Percentiles rank a stretch among this genome's conserved stretches.
phyloP scores from a whole-genome alignment of 768 basidiomycete genomes.

The Pleurotus eryngii region DNA sequence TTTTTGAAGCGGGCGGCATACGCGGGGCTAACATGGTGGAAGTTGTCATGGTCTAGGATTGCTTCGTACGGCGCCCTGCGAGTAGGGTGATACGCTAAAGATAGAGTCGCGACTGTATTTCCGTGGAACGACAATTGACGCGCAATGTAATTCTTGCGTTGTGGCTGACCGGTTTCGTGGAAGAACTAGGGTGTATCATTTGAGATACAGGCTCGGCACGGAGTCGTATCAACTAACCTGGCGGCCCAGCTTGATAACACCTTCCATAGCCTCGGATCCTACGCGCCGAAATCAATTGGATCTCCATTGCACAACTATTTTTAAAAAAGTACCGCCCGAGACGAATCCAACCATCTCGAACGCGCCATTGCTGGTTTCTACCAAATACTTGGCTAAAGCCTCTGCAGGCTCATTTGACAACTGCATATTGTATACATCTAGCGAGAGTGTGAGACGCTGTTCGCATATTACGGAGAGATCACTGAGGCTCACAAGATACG shows the following conservation, averaged over 20 bases:
- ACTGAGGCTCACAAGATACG: constrained; percentile 57
- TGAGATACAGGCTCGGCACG: background rate
- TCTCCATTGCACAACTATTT: background rate
- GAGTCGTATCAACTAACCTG: constrained; percentile 45
- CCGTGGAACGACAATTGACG: constrained; percentile 82
- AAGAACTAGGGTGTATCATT: constrained; percentile 48
- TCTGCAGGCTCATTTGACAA: constrained; percentile 80
- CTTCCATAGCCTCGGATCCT: constrained; percentile 92
- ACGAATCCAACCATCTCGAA: constrained; percentile 71
- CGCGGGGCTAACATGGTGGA: constrained; percentile 86
- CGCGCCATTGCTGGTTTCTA: constrained; percentile 67
- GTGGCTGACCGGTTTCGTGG: constrained; percentile 61
- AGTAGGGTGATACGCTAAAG: constrained; percentile 61
- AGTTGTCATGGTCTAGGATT: constrained; percentile 61
- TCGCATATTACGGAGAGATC: constrained; percentile 1
- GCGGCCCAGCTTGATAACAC: constrained; percentile 75
- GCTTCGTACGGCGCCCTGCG: constrained; percentile 68
- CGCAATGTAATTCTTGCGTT: constrained; percentile 77
- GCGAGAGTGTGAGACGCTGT: background rate
- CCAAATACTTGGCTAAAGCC: constrained; percentile 63
- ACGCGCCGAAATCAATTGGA: constrained; percentile 1
- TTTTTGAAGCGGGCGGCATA: constrained; percentile 78
- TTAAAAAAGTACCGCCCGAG: constrained; percentile 57
- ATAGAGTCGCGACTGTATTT: constrained; percentile 71
- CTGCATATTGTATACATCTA: constrained; percentile 88